Evolutionary conservation across 2,329 filamentous ascomycete genomes (phyloP).

Genomic region (Chrysoporthe deuterocubensis): DNA sequence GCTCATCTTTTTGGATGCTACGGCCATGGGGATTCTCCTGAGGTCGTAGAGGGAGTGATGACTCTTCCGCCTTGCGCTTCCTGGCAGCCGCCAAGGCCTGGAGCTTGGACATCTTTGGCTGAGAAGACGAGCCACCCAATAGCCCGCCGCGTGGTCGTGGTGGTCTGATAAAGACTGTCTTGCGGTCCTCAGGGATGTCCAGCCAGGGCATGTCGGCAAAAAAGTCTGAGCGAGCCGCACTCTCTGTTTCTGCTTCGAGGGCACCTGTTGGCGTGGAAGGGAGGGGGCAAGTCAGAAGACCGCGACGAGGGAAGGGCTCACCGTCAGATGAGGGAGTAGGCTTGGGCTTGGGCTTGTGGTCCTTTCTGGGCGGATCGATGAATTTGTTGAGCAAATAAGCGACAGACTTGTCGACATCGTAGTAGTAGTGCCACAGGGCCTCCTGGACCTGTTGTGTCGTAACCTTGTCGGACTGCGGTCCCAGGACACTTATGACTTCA

Average conservation of each 20-base stretch:
- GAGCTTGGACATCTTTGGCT: slow-evolving; percentile 83
- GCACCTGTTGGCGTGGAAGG: slow-evolving; percentile 25
- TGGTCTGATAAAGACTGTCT: slow-evolving; percentile 66
- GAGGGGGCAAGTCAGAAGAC: slow-evolving; percentile 16
- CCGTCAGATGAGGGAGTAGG: slow-evolving; percentile 42
- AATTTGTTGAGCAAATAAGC: slow-evolving; percentile 74
- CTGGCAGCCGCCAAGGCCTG: slow-evolving; percentile 86
- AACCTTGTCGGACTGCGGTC: slow-evolving; percentile 59
- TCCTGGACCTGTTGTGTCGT: slow-evolving; percentile 77
- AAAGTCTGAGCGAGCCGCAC: slow-evolving; percentile 56
- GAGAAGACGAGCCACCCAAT: slow-evolving; percentile 71
- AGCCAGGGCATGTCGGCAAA: slow-evolving; percentile 90
- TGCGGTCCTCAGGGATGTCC: slow-evolving; percentile 67
- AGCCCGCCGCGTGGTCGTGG: slow-evolving; percentile 64
- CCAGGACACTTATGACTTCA: slow-evolving; percentile 69
- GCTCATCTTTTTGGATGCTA: neutral
- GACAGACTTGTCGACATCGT: slow-evolving; percentile 85
- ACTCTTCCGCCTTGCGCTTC: slow-evolving; percentile 76
- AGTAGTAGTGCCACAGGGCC: slow-evolving; percentile 94
- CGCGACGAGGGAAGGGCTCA: slow-evolving; percentile 21
- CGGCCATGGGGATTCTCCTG: neutral
- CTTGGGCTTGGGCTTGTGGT: slow-evolving; percentile 41
- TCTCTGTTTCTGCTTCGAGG: slow-evolving; percentile 27
- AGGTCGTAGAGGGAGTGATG: slow-evolving; percentile 6
- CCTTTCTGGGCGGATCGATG: slow-evolving; percentile 49